Conservation (phyloP, 2,329 filamentous ascomycete species). For the Xylariaceae sp. region DNA sequence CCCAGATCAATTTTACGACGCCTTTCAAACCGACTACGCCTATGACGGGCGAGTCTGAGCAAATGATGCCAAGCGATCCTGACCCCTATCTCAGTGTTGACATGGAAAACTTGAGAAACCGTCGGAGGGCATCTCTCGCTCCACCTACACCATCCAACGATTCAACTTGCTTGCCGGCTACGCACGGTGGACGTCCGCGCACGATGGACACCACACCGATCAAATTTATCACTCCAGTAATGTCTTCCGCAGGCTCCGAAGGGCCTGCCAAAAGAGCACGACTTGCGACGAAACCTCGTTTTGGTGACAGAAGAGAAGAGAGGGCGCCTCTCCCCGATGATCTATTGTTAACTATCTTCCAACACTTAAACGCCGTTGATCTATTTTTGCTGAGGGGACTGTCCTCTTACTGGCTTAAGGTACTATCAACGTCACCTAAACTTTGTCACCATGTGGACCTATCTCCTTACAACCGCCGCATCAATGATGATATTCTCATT, state of each 20-base stretch:
- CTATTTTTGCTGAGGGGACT: constrained; percentile 73
- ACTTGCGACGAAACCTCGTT: constrained; percentile 42
- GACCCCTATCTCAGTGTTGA: constrained; percentile 92
- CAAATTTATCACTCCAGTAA: constrained; percentile 38
- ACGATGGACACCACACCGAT: constrained; percentile 41
- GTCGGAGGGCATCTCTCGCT: constrained; percentile 54
- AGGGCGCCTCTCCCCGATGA: constrained; percentile 60
- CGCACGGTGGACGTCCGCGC: constrained; percentile 31
- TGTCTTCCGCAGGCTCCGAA: constrained; percentile 39
- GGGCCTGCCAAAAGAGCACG: constrained; percentile 55
- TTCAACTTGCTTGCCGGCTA: constrained; percentile 31
- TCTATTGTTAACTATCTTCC: constrained; percentile 68
- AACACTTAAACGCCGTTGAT: constrained; percentile 70
- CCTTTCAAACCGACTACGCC: constrained; percentile 64
- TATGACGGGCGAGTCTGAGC: constrained; percentile 52
- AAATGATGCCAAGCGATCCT: constrained; percentile 71
- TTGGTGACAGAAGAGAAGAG: constrained; percentile 28
- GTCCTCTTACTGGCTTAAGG: constrained; percentile 75
- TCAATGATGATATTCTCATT: constrained; percentile 73
- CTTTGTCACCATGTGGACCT: constrained; percentile 74
- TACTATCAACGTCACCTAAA: constrained; percentile 69
- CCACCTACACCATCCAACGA: constrained; percentile 48
- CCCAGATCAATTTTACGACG: constrained; percentile 70
- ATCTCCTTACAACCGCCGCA: constrained; percentile 69
- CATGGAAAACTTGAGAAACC: constrained; percentile 76